Base-by-base conservation (phyloP, 2,329 filamentous ascomycete species). In the Lasiodiplodia sp. region DNA sequence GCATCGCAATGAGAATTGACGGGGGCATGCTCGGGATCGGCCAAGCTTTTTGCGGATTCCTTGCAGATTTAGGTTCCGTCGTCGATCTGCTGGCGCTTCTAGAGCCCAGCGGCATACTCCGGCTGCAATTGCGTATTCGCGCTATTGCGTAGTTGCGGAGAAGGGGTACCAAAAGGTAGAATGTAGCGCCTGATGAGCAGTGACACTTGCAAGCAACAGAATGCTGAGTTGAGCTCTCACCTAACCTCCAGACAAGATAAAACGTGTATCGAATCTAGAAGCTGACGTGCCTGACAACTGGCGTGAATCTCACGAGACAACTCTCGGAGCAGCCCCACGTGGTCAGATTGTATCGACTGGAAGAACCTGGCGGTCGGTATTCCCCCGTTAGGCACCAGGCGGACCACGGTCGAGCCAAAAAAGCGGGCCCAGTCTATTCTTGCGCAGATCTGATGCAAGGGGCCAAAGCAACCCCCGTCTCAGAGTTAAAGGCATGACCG, bases 11-110 rank as follows among this genome's bases (percentile, higher is more conserved):
- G 56, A 44, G 2, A 60, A 44, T 28, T 23, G 12, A 3, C 1
- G n/a, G 6, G 37, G 40, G 21, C n/a, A 10, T 25, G 37, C 37
- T 6, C 23, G 18, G 25, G 37, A 7, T 60, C 28, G 40, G 56
- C 37, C 37, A 60, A 58, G 55, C 52, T 40, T 58, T 57, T 25
- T 21, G 55, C 21, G 21, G n/a, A 23, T 11, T n/a, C 14, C 57
- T 31, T 31, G n/a, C 16, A 28, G 21, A 21, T 31, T 47, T 47
- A 44, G 34, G 37, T 31, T 16, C 37, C 37, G n/a, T 28, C 21
- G 57, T 47, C 38, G 21, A 60, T 49, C 38, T 5, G 25, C 14
- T n/a, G 12, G 21, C 7, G n/a, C 12, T 38, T 28, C 40, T 38
- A 38, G 6, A n/a, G 28, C 28, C 28, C 11, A 23, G 25, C 34